Evolutionary conservation across 2,329 filamentous ascomycete species (phyloP).

Genomic region (Domatiomyces globalis): DNA sequence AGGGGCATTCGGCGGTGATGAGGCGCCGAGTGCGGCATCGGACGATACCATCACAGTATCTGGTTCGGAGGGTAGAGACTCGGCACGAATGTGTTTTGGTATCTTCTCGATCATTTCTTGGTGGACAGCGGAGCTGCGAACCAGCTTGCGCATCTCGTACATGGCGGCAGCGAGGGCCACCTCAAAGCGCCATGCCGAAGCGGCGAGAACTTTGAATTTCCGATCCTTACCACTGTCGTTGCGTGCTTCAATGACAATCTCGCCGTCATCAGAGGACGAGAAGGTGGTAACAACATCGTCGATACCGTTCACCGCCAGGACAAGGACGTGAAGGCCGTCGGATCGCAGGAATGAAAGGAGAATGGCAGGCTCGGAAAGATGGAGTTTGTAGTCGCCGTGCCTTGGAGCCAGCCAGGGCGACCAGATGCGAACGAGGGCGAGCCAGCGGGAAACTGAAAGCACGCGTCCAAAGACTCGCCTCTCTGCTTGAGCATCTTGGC

Average conservation of each 20-base stretch:
- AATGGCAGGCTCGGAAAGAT: conserved; percentile 62
- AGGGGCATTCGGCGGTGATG: conserved; percentile 24
- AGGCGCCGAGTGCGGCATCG: conserved; percentile 26
- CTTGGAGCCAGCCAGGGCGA: conserved; percentile 71
- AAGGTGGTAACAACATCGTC: conserved; percentile 58
- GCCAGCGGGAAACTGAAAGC: conserved; percentile 57
- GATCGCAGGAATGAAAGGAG: conserved; percentile 61
- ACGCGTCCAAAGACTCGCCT: conserved; percentile 28
- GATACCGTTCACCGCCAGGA: conserved; percentile 64
- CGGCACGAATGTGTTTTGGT: conserved; percentile 9
- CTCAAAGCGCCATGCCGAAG: conserved; percentile 59
- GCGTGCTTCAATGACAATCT: conserved; percentile 52
- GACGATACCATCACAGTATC: conserved; percentile 12
- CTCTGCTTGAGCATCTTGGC: conserved; percentile 39
- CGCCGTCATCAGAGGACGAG: conserved; percentile 48
- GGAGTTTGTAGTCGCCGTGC: conserved; percentile 56
- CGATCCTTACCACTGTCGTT: conserved; percentile 52
- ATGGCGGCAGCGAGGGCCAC: conserved; percentile 64
- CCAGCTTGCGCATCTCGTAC: conserved; percentile 66
- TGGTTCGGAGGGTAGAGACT: conserved; percentile 19
- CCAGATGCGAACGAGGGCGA: conserved; percentile 66
- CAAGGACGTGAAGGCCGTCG: conserved; percentile 59
- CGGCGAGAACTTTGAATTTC: conserved; percentile 50
- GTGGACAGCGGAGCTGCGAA: conserved; percentile 27
- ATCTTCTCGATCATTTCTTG: conserved; percentile 12